Conservation (phyloP, 495 filamentous ascomycete species). For the Schizothecium vesticola region DNA sequence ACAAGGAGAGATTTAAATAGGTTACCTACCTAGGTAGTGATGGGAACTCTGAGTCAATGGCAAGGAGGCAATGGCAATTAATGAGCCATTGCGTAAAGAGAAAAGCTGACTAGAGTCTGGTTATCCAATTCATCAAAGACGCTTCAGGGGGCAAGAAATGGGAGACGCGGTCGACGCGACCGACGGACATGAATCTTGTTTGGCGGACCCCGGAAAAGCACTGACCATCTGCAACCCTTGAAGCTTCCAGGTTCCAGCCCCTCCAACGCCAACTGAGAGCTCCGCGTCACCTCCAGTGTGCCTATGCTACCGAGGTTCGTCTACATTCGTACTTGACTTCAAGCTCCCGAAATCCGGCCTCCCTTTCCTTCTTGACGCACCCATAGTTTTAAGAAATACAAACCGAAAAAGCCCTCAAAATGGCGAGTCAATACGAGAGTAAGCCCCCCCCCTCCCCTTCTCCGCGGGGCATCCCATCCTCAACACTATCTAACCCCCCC, state of each 20-base stretch:
- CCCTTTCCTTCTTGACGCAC: neutral
- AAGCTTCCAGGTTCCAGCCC: neutral
- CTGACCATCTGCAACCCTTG: neutral
- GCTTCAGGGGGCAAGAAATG: neutral
- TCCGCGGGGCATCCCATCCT: slow-evolving; percentile 2
- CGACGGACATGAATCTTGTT: neutral
- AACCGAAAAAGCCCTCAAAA: slow-evolving; percentile 16
- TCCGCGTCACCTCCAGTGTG: slow-evolving; percentile 26
- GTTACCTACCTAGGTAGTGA: neutral
- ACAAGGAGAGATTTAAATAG: neutral
- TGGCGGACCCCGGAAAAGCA: neutral
- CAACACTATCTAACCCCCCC: neutral
- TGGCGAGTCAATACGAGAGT: slow-evolving; percentile 47
- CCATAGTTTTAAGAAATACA: neutral
- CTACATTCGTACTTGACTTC: neutral
- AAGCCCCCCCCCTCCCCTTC: slow-evolving; percentile 10
- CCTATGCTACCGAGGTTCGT: neutral
- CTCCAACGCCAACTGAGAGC: slow-evolving; percentile 10
- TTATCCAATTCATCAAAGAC: neutral
- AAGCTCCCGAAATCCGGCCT: neutral
- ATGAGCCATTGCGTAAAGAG: neutral
- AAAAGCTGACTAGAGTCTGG: neutral
- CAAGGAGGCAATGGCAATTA: neutral
- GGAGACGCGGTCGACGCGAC: neutral
- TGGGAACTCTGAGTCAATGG: neutral